These are phyloP conservation scores for Daphne laureola DNA, from an alignment of 441 rosid genomes.

Conservation along the genomic window DNA sequence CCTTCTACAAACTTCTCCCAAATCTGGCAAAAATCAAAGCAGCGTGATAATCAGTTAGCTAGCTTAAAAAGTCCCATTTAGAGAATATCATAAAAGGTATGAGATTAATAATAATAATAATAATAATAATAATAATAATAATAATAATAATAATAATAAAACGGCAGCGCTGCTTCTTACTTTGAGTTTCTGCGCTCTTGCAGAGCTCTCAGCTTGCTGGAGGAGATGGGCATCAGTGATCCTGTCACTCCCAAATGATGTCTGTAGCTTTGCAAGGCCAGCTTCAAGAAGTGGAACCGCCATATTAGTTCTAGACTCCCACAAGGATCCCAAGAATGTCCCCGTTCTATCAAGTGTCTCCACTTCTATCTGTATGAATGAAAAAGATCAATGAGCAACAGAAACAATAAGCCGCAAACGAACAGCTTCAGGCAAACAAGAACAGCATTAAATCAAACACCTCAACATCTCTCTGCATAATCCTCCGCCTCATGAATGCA, in stretches of 20 bases:
- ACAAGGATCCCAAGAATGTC: constrained; percentile 90
- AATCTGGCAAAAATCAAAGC: constrained; percentile 32
- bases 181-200: constrained; percentile 79
- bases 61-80: not conserved
- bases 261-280: constrained; percentile 88
- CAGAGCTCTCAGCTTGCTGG: constrained; percentile 79
- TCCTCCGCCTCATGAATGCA: constrained; percentile 84
- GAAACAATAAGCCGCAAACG: constrained; percentile 12
- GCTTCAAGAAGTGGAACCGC: constrained; percentile 76
- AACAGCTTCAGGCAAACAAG: not conserved
- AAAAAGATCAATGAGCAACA: constrained; percentile 9
- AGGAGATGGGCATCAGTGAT: constrained; percentile 80
- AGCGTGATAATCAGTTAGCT: constrained; percentile 5
- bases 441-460: constrained; percentile 24
- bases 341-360: constrained; percentile 95
- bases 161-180: constrained; percentile 27
- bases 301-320: constrained; percentile 79
- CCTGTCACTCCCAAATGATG: constrained; percentile 77
- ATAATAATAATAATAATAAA: no score
- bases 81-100: no score
- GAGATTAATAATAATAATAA: no score
- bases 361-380: constrained; percentile 59
- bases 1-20: constrained; percentile 99
- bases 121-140: no score
- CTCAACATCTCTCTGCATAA: constrained; percentile 99